Percentiles rank a stretch among this genome's conserved stretches.
Conservation (phyloP, 495 filamentous ascomycete genomes). For the Wilcoxina mikolae region DNA sequence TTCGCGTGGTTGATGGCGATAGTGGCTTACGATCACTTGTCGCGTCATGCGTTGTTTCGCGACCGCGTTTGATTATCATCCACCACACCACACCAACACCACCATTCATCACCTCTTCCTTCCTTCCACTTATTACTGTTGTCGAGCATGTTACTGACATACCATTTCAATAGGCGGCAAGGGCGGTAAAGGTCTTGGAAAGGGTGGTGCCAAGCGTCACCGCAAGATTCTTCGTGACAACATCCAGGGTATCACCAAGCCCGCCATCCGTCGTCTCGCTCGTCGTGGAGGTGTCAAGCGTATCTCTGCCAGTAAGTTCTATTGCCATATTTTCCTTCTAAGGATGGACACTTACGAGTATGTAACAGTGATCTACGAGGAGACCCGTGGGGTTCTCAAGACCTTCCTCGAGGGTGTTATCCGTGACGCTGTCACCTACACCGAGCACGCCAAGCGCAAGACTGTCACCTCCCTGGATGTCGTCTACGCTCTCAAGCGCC, state of each 20-base stretch:
- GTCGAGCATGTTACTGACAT: conserved; percentile 21
- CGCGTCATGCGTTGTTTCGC: conserved; percentile 14
- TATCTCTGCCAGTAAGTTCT: conserved; percentile 93
- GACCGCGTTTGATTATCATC: conserved; percentile 18
- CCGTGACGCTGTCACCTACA: conserved; percentile 96
- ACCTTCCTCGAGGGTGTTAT: conserved; percentile 99
- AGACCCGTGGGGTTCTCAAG: conserved; percentile 99
- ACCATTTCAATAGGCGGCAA: conserved; percentile 53
- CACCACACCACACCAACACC: conserved; percentile 16
- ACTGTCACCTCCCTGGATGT: conserved; percentile 91
- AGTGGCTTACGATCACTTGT: conserved; percentile 19
- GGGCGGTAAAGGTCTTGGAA: conserved; percentile 92
- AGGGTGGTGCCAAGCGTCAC: conserved; percentile 79
- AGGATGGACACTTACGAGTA: conserved; percentile 29
- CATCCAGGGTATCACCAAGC: conserved; percentile 97
- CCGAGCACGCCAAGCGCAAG: conserved; percentile 95
- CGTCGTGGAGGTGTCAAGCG: conserved; percentile 99
- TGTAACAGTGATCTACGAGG: conserved; percentile 75
- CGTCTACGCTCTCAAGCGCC: conserved; percentile 88
- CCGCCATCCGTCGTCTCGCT: conserved; percentile 98
- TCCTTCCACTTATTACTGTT: conserved; percentile 8
- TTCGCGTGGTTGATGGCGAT: conserved; percentile 5
- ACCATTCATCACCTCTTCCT: conserved; percentile 18
- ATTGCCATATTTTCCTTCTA: neutral
- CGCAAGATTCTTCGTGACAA: conserved; percentile 67